Base-by-base conservation (phyloP, 108 stramenopile species). In the Mediolabrus comicus region DNA sequence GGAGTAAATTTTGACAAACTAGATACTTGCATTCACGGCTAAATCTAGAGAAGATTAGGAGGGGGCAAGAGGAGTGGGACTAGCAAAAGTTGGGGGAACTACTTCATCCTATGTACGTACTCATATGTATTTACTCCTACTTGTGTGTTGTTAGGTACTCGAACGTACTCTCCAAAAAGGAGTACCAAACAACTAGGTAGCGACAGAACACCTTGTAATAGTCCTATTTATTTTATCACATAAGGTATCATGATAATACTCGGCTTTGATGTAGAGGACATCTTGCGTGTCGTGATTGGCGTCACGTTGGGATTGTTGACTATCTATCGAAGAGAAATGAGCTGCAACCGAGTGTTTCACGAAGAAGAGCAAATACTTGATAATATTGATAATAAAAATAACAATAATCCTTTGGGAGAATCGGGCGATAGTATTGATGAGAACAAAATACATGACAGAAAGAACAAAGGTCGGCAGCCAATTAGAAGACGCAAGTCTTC, bases 311-410 rank as follows among this genome's bases (percentile, higher is more conserved):
- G 69, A 10, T 35, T 70, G 49, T 28, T 95, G 1, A 90, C 93
- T 13, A 69, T 91, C 12, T 92, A 76, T 65, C 77, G 93, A 59
- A 72, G 88, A 39, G 88, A 95, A 66, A 81, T 95, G 74, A 88
- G 87, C 65, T 90, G 90, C 83, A 95, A 95, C 75, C 89, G 86
- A 34, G 83, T 63, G 26, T 95, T 85, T 62, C 85, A 79, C 53
- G 62, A 72, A 36, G 77, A 84, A 14, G 79, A 76, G 38, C 72
- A 80, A 53, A 22, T 14, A 9, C 0, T 17, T 22, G 80, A 79
- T 24, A 69, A 75, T 24, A 33, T 60, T 60, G 66, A 61, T 36
- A 17, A 11, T 25, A 9, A 22, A 1, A 27, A 54, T 33, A 0
- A 56, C 11, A 64, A 43, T 13, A 33, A 58, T 68, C 51, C 71